Base-by-base conservation (phyloP, 2,329 filamentous ascomycete species). In the Chrysosporium queenslandicum region DNA sequence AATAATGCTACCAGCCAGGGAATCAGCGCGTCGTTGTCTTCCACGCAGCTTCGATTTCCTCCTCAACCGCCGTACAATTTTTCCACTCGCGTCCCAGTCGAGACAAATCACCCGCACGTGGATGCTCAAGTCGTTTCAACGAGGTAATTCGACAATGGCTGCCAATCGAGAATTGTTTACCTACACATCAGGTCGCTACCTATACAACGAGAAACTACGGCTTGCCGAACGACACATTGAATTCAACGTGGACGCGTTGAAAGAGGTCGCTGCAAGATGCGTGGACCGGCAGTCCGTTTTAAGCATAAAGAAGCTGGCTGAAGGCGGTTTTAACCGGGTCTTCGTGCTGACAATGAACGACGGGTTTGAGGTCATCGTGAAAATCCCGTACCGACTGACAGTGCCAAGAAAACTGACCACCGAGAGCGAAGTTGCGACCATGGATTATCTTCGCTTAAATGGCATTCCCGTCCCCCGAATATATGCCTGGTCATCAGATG, bases 351-450 rank as follows among this genome's bases (percentile, higher is more conserved):
- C 46, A 21, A 60, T 55, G 43, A 41, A 52, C 3, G 56, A 63
- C 50, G 60, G 57, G 1, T 48, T 30, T n/a, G 55, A 60, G 42
- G 55, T 60, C 16, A 54, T 64, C 25, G 62, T 56, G 18, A 62
- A 61, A 36, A 59, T 63, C 30, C 60, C 62, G 2, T 59, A 55
- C 52, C 51, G 42, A 1, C 58, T 55, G 51, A 55, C 58, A 8
- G 60, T 57, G 3, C 60, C 59, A 14, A 39, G 57, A 16, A 18
- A 52, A 6, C 57, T 50, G 4, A 59, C 62, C 30, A 56, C 62
- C 18, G 65, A 63, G 34, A 67, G 64, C 56, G 65, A 68, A 57
- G 65, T 64, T 16, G 66, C 66, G 20, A 69, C 65, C n/a, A 58
- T 67, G 43, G 59, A 65, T 7, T 62, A 65, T 45, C 56, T 68